Evolutionary conservation across 495 filamentous ascomycete species (phyloP).

Genomic region (Cudoniella acicularis): DNA sequence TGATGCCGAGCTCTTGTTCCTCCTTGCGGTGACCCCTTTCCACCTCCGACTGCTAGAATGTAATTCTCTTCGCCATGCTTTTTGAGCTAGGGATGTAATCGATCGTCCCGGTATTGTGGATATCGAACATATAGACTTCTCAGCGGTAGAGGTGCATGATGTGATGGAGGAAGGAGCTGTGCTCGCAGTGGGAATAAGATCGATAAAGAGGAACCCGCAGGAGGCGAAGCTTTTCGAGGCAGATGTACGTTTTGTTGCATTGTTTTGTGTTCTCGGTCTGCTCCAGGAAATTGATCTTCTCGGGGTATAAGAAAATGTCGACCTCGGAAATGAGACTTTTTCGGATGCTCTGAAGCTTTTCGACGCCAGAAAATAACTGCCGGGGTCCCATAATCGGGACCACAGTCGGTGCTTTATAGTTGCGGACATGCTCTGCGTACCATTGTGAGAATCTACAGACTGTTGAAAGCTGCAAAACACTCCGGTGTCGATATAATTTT

Average conservation of each 20-base stretch:
- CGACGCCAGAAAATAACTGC: constrained; percentile 3
- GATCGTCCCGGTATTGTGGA: background rate
- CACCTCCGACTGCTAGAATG: constrained; percentile 19
- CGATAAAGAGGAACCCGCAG: constrained; percentile 17
- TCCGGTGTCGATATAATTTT: background rate
- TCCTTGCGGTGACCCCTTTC: constrained; percentile 28
- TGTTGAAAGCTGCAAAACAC: constrained; percentile 19
- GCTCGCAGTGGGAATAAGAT: constrained; percentile 6
- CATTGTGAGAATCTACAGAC: constrained; percentile 22
- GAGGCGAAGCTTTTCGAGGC: constrained; percentile 20
- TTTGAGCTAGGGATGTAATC: constrained; percentile 6
- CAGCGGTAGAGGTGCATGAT: constrained; percentile 9
- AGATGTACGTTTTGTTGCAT: background rate
- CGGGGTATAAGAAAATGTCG: constrained; percentile 8
- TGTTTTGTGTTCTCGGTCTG: constrained; percentile 4
- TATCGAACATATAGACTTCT: constrained; percentile 19
- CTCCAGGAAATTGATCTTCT: constrained; percentile 18
- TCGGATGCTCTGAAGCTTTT: background rate
- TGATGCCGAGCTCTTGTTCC: constrained; percentile 42
- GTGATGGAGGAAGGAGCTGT: constrained; percentile 10
- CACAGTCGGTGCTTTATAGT: constrained; percentile 19
- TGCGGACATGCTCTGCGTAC: constrained; percentile 15
- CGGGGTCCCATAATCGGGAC: constrained; percentile 25
- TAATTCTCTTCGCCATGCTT: constrained; percentile 23
- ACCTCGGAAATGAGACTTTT: background rate